Base-by-base conservation (phyloP, 1,284 basidiomycete genomes). In the Microbotryum saponariae region DNA sequence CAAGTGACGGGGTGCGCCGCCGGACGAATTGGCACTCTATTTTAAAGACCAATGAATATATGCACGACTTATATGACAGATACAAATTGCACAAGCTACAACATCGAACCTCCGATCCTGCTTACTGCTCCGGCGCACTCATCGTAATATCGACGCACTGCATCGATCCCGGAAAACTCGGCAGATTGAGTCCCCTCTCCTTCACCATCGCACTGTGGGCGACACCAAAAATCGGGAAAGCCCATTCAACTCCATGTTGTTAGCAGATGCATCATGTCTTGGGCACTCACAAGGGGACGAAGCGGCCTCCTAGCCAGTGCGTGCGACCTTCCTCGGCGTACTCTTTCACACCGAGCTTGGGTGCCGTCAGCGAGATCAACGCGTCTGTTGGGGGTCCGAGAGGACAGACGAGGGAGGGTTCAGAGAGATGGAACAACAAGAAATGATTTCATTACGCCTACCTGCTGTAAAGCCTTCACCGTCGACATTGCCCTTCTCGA, bases 271-370 rank as follows among this genome's bases (percentile, higher is more conserved):
- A 54, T 5, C 9, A 50, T 27, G 29, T 5, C 27, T n/a, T 47
- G 31, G 9, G 20, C 8, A 77, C 83, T 70, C 69, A 92, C 89
- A 81, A 86, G 12, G 90, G 84, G 20, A 97, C 82, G 73, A 98
- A 98, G 56, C 94, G 80, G 0, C 94, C 96, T 3, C 91, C 92
- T 2, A 97, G 79, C 75, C 91, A 97, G 79, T 98, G 96, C 51
- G 82, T 79, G 10, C 92, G 58, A 8, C 67, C 67, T 0, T 21
- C 29, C 21, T 67, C 89, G 29, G 77, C 82, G 76, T 90, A 97
- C 9, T 74, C 75, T 67, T 79, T 80, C 5, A 87, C 86, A 2
- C 96, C 96, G 70, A 86, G 79, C 77, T 99, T 99, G 2, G 96
- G 96, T 12, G 89, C 92, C 0, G 94, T 97, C 69, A 99, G 78